These are phyloP conservation scores for Lipomyces kockii DNA, from an alignment of 805 yeast species.

Conservation along the genomic window DNA sequence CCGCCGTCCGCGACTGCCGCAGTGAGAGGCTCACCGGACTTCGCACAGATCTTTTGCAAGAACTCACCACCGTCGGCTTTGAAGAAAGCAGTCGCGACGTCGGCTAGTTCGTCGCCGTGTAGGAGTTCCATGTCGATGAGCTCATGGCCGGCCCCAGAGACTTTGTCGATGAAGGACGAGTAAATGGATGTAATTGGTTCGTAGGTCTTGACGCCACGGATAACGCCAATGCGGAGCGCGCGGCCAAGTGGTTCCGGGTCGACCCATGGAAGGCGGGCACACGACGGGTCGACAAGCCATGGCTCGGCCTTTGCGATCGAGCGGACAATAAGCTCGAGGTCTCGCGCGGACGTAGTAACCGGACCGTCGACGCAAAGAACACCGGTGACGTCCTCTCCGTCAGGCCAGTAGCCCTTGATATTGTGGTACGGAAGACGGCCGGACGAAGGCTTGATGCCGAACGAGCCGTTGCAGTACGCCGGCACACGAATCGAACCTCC, in stretches of 20 bases:
- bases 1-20: slow-evolving; percentile 37
- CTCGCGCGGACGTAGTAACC: slow-evolving; percentile 48
- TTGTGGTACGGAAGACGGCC: slow-evolving; percentile 43
- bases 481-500: slow-evolving; percentile 60
- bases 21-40: slow-evolving; percentile 52
- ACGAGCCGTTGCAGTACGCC: slow-evolving; percentile 51
- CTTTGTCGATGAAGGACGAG: slow-evolving; percentile 56
- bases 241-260: slow-evolving; percentile 36
- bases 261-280: slow-evolving; percentile 56
- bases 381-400: slow-evolving; percentile 49
- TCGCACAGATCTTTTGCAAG: slow-evolving; percentile 44
- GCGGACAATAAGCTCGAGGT: slow-evolving; percentile 49
- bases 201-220: slow-evolving; percentile 39
- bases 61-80: slow-evolving; percentile 52
- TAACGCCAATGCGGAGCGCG: slow-evolving; percentile 41
- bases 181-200: slow-evolving; percentile 56
- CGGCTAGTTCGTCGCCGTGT: slow-evolving; percentile 50
- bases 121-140: slow-evolving; percentile 48
- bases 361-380: slow-evolving; percentile 58
- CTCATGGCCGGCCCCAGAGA: slow-evolving; percentile 61
- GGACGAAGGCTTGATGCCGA: slow-evolving; percentile 52
- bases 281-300: slow-evolving; percentile 56
- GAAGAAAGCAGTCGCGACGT: slow-evolving; percentile 47
- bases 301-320: slow-evolving; percentile 51
- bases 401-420: slow-evolving; percentile 57